Evolutionary conservation across 164 flowering plant genomes (phyloP), one percentile per base, ranked within the genome.

Genomic region (Tetracentron sinense): DNA sequence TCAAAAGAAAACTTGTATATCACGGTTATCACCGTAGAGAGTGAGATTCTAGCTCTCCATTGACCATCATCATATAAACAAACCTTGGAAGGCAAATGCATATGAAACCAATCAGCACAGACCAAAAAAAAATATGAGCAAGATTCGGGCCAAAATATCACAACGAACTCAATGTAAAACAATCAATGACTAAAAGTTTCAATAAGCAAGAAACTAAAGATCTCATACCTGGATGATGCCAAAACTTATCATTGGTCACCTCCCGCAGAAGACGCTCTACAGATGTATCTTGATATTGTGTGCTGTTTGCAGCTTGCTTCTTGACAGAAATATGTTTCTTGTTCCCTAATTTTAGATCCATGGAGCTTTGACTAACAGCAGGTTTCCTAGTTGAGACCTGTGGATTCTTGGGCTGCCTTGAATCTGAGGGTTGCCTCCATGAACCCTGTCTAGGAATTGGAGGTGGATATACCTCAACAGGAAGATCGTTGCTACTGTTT

Each of bases 161-260:
- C 38, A 56, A 29, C 19, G 12, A 27, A 26, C 33, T 26, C 15
- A n/a, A 19, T 14, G 33, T 30, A 27, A 19, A 27, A 54, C 11
- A 1, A 23, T 54, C 31, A 54, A 27, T 11, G 16, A 23, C 5
- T 27, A 27, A 21, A 2, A 17, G 33, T 54, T 11, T 10, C n/a
- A 54, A 56, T 4, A 19, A 5, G 11, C 25, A 29, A 56, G 17
- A 12, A 29, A 15, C 42, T 23, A 20, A 38, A 4, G 16, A 46
- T 42, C 1, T 42, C 62, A 42, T 4, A 87, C 93, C 90, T 73
- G 88, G 85, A 51, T 80, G 81, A 69, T 77, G 85, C 92, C 89
- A 87, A 64, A 85, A 83, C 74, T 81, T 85, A 19, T 85, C 88
- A 77, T 74, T 83, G 23, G 93, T 87, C 75, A 87, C 93, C 81